Evolutionary conservation across 2,329 filamentous ascomycete species (phyloP).

Genomic region (Colletotrichum cereale): DNA sequence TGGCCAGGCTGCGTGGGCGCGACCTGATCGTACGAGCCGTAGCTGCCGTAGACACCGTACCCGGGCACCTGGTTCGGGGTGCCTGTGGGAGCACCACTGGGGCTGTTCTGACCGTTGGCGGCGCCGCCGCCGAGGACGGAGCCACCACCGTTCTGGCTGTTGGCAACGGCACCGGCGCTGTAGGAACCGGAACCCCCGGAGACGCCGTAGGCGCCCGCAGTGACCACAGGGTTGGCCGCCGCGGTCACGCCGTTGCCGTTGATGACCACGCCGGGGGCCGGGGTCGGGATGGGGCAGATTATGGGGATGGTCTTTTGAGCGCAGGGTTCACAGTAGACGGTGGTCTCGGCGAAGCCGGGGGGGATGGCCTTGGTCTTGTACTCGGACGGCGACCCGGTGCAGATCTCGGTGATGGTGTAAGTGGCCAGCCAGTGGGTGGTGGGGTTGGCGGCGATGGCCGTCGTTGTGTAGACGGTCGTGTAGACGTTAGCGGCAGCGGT

Average conservation of each 20-base stretch:
- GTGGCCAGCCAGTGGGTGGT: conserved; percentile 55
- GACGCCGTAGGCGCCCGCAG: conserved; percentile 9
- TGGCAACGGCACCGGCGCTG: conserved; percentile 1
- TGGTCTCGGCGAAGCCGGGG: conserved; percentile 54
- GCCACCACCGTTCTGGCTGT: not conserved
- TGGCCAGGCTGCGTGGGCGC: not conserved
- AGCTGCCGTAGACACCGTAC: conserved; percentile 25
- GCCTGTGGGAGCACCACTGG: not conserved
- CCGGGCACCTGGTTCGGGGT: not conserved
- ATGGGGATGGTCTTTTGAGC: conserved; percentile 49
- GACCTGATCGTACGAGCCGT: conserved; percentile 16
- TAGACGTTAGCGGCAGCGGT: conserved; percentile 43
- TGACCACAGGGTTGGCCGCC: conserved; percentile 41
- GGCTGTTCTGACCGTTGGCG: conserved; percentile 41
- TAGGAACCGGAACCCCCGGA: conserved; percentile 1
- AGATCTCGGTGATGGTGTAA: conserved; percentile 56
- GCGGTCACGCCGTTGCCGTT: conserved; percentile 53
- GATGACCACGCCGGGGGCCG: conserved; percentile 47
- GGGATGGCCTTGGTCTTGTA: conserved; percentile 49
- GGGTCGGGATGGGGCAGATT: conserved; percentile 52
- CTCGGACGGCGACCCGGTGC: conserved; percentile 47
- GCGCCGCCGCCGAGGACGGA: not conserved
- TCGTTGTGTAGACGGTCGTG: conserved; percentile 55
- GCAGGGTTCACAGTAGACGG: conserved; percentile 52
- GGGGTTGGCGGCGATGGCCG: conserved; percentile 52